Evolutionary conservation across 2,329 filamentous ascomycete species (phyloP), one percentile per base, ranked within the genome.

Genomic region (Penicillium sp.): DNA sequence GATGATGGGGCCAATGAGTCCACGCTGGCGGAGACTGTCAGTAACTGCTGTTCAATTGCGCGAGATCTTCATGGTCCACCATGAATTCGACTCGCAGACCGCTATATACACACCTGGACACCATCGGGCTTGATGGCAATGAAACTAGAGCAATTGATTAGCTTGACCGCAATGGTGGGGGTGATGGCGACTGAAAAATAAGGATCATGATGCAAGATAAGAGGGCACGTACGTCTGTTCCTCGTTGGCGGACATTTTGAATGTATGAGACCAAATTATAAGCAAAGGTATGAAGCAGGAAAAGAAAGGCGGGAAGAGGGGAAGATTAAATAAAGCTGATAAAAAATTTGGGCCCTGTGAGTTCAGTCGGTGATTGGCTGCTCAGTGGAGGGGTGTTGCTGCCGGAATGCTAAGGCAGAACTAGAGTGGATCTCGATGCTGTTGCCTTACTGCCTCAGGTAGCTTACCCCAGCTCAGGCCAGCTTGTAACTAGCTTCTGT

Each of bases 111-210:
- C 86, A 95, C 90, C 86, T 96, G 93, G 79, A 97, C 93, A 76
- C 93, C 93, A 80, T 97, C 93, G 68, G 92, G 93, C 90, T 99
- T 99, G 84, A 99, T 89, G 74, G 93, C 93, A 83, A 97, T 97
- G 88, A 97, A 97, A 81, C 92, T 97, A 70, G 64, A 55, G 50
- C 55, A 64, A 52, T 55, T 53, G 42, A 50, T 74, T 63, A 72
- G 66, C 60, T 62, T 62, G 44, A 56, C 46, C 52, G 49, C 34
- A 13, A 52, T 53, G 48, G 55, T 57, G 55, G 7, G 58, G 59
- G 53, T 50, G 51, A 37, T 41, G 34, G 46, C 19, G 38, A 41
- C 34, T 35, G 19, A 46, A 42, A 41, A n/a, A 34, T 42, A 35
- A 48, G 45, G 33, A 19, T 25, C 18, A 37, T 38, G 33, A 22